Percentiles rank a stretch among this genome's conserved stretches.
Conservation (phyloP, 1,284 basidiomycete genomes). For the Rhodotorula sp. region DNA sequence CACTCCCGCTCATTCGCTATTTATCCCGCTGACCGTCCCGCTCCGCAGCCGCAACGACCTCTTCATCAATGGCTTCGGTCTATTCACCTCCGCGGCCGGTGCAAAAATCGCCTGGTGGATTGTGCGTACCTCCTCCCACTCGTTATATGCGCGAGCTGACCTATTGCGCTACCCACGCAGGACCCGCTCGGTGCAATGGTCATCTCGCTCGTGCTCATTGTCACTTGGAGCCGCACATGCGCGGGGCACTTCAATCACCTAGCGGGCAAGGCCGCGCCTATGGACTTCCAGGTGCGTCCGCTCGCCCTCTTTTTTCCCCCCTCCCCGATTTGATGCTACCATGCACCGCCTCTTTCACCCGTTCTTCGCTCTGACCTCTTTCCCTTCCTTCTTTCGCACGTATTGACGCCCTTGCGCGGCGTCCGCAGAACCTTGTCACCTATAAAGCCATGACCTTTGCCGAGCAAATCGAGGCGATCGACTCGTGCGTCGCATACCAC, state of each 20-base stretch:
- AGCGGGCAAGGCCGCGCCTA: slow-evolving; percentile 86
- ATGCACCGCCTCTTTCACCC: no score
- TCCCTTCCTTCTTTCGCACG: background rate
- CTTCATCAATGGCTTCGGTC: slow-evolving; percentile 60
- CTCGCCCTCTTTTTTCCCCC: background rate
- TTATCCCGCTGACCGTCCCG: background rate
- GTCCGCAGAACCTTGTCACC: slow-evolving; percentile 67
- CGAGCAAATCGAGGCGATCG: slow-evolving; percentile 79
- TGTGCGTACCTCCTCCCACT: background rate
- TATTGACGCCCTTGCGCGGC: background rate
- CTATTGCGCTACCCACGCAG: background rate
- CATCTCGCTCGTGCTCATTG: slow-evolving; percentile 53
- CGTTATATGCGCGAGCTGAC: background rate
- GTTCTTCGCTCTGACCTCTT: no score
- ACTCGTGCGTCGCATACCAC: slow-evolving; percentile 64
- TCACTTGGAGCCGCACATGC: slow-evolving; percentile 60
- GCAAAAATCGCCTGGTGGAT: slow-evolving; percentile 83
- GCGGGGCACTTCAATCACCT: slow-evolving; percentile 81
- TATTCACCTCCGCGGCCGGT: slow-evolving; percentile 84
- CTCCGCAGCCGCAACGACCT: slow-evolving; percentile 43
- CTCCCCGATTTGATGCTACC: no score
- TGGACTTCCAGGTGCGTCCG: slow-evolving; percentile 67
- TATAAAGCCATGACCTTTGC: slow-evolving; percentile 88
- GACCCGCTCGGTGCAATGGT: slow-evolving; percentile 84
- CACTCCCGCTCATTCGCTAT: background rate